Base-by-base conservation (phyloP, 164 flowering plant species). In the Protea cynaroides region DNA sequence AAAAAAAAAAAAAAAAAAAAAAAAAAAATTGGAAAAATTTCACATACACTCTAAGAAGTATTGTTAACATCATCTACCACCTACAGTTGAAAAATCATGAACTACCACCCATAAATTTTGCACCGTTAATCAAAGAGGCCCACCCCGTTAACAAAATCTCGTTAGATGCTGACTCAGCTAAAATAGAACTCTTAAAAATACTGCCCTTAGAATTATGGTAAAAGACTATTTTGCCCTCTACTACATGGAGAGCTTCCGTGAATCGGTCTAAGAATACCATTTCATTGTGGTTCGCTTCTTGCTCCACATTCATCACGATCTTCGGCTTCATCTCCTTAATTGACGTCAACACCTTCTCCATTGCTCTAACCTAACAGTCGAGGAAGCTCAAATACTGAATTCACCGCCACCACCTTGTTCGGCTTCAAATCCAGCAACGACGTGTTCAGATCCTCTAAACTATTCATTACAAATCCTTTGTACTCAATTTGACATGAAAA, bases 271-370 rank as follows among this genome's bases (percentile, higher is more conserved):
- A 25, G 65, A 89, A 89, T 8, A 78, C 80, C 51, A 81, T 78
- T 0, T 86, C 83, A 74, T 89, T 89, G 72, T 87, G 96, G 63
- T 78, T 83, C 52, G 94, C 88, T 59, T 87, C 96, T 49, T 86
- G 93, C 68, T 89, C 96, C 0, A 82, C 96, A 0, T 87, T 56
- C 18, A 93, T 89, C 19, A 89, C 78, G 13, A 89, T 82, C 54
- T 74, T 69, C 12, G 96, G 96, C 53, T 64, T 72, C 78, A 86
- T 77, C 18, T 72, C 82, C 61, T 75, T 76, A 37, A 89, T 72
- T 37, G 79, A 68, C 10, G 68, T n/a, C 29, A 87, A 47, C 7
- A 87, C 90, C 74, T 79, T 84, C 14, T 84, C 90, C n/a, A 83
- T 67, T 6, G 79, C 88, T 4, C 29, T 78, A 76, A 25, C 84